phyloP scores from a whole-genome alignment of 768 basidiomycete genomes.

The Lactifluus echinatus region DNA sequence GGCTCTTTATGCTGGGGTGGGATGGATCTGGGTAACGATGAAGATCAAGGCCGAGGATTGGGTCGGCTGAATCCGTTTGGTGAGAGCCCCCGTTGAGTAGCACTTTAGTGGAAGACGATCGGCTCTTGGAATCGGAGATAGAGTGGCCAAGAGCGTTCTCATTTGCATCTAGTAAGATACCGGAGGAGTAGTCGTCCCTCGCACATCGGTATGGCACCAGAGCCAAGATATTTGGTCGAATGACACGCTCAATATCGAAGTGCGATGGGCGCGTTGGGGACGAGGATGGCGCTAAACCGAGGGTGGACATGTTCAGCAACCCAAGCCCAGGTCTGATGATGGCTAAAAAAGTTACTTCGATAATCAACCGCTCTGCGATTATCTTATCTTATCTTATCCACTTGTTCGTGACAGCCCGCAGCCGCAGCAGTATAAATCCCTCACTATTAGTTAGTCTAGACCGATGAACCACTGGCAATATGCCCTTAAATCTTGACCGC shows the following conservation, averaged over 20 bases:
- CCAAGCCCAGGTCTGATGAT: too few relatives aligned
- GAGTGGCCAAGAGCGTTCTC: conserved; percentile 93
- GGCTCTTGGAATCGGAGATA: conserved; percentile 29
- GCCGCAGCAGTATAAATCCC: too few relatives aligned
- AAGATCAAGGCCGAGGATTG: conserved; percentile 43
- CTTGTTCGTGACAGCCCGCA: too few relatives aligned
- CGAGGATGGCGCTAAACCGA: conserved; percentile 42
- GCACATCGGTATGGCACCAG: conserved; percentile 93
- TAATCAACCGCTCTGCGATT: too few relatives aligned
- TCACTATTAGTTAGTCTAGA: too few relatives aligned
- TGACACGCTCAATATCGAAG: conserved; percentile 75
- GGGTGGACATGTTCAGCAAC: conserved; percentile 45
- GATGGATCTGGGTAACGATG: conserved; percentile 95
- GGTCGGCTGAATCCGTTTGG: conserved; percentile 26
- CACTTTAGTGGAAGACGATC: conserved; percentile 14
- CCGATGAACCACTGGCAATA: too few relatives aligned
- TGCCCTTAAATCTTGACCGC: too few relatives aligned
- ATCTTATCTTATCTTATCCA: too few relatives aligned
- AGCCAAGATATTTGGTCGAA: conserved; percentile 90
- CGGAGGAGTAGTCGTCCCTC: conserved; percentile 86
- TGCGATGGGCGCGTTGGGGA: conserved; percentile 55
- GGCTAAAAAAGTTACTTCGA: too few relatives aligned
- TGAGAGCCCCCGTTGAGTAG: conserved; percentile 19
- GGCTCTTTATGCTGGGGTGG: conserved; percentile 66
- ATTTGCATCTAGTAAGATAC: conserved; percentile 94